phyloP scores from a whole-genome alignment of 495 filamentous ascomycete genomes.

The Cercophora sp. region DNA sequence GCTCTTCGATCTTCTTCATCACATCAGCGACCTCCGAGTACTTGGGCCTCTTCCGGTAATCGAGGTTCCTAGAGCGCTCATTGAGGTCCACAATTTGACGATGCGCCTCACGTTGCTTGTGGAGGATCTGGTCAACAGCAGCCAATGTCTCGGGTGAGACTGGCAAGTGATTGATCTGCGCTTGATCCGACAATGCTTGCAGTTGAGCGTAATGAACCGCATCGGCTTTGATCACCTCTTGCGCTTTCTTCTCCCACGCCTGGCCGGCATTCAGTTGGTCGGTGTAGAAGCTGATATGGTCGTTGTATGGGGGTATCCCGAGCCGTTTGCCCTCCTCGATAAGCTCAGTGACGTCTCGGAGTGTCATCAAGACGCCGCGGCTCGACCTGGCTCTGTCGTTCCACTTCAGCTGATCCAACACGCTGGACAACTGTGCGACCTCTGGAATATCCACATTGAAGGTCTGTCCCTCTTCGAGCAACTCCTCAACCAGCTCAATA shows the following conservation, averaged over 20 bases:
- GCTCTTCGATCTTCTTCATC: conserved; percentile 76
- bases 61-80: conserved; percentile 67
- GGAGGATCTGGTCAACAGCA: conserved; percentile 84
- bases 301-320: conserved; percentile 71
- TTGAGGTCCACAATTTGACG: conserved; percentile 77
- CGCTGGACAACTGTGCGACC: conserved; percentile 74
- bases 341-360: conserved; percentile 73
- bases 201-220: conserved; percentile 89
- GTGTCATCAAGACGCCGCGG: conserved; percentile 57
- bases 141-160: conserved; percentile 77
- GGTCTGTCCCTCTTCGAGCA: conserved; percentile 78
- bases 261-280: conserved; percentile 72
- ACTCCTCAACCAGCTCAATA: conserved; percentile 76
- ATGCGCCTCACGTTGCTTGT: conserved; percentile 94
- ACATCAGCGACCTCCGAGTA: conserved; percentile 89
- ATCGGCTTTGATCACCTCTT: conserved; percentile 88
- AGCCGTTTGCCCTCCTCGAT: conserved; percentile 72
- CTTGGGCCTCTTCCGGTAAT: conserved; percentile 75
- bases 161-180: conserved; percentile 68
- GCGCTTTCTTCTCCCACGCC: conserved; percentile 89
- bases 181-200: conserved; percentile 77
- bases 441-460: conserved; percentile 96
- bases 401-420: conserved; percentile 86
- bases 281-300: conserved; percentile 68
- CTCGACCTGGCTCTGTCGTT: conserved; percentile 68